A percentile compares a stretch with the other conserved stretches of the same genome.
Evolutionary conservation across 2,329 filamentous ascomycete genomes (phyloP).

Genomic region (Cladophialophora immunda): DNA sequence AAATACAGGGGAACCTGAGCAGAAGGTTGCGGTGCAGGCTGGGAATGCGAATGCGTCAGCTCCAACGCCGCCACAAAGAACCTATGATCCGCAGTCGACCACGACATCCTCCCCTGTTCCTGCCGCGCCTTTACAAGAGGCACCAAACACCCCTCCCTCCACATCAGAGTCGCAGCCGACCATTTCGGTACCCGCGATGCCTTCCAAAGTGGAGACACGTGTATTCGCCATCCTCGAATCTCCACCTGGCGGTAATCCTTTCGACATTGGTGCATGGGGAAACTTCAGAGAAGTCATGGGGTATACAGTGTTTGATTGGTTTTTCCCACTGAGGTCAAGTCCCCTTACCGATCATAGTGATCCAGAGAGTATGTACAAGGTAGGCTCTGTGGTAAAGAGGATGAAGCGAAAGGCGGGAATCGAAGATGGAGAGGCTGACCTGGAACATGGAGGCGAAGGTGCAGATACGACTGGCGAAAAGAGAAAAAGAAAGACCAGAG

Average conservation of each 20-base stretch:
- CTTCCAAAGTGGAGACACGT: conserved; percentile 57
- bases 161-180: conserved; percentile 3
- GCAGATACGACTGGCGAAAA: background rate
- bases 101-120: conserved; percentile 6
- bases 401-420: conserved; percentile 53
- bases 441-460: background rate
- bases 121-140: background rate
- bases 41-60: background rate
- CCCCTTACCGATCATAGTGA: conserved; percentile 76
- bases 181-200: background rate
- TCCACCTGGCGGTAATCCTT: conserved; percentile 80
- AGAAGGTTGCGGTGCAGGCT: conserved; percentile 14
- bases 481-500: background rate
- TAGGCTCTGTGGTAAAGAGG: conserved; percentile 68
- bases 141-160: conserved; percentile 4
- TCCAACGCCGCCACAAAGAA: conserved; percentile 10
- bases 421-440: background rate
- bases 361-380: conserved; percentile 71
- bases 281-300: conserved; percentile 89
- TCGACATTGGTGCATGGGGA: conserved; percentile 73
- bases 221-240: conserved; percentile 83
- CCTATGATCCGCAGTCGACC: conserved; percentile 29
- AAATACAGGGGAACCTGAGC: conserved; percentile 22
- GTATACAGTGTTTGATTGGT: conserved; percentile 74
- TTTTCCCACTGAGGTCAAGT: conserved; percentile 77